Evolutionary conservation across 2,329 filamentous ascomycete genomes (phyloP).

Genomic region (Bipolaris oryzae): DNA sequence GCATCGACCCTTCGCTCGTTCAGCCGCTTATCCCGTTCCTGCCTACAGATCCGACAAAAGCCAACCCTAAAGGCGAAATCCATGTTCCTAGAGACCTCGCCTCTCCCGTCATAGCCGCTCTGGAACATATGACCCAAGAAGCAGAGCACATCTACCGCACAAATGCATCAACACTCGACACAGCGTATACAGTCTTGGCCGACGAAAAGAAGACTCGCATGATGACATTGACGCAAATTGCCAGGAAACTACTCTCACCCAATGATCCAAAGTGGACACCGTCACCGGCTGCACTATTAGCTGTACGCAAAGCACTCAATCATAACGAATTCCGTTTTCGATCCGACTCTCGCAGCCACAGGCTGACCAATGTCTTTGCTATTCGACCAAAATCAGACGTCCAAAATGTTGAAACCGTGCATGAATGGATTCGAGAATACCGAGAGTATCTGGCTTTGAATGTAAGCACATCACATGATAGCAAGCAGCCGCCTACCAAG

Average conservation of each 20-base stretch:
- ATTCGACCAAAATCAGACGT: slow-evolving; percentile 65
- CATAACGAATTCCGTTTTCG: slow-evolving; percentile 67
- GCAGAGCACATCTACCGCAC: slow-evolving; percentile 56
- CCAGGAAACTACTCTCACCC: slow-evolving; percentile 49
- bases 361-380: slow-evolving; percentile 65
- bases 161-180: slow-evolving; percentile 55
- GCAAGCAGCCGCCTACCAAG: slow-evolving; percentile 1
- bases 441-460: slow-evolving; percentile 53
- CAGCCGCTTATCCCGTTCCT: slow-evolving; percentile 58
- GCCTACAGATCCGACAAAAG: slow-evolving; percentile 48
- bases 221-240: slow-evolving; percentile 56
- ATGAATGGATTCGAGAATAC: slow-evolving; percentile 61
- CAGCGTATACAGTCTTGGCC: slow-evolving; percentile 56
- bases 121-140: slow-evolving; percentile 53
- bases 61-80: slow-evolving; percentile 39
- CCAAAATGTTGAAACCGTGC: slow-evolving; percentile 57
- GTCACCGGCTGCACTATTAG: slow-evolving; percentile 63
- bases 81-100: slow-evolving; percentile 55
- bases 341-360: slow-evolving; percentile 57
- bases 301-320: slow-evolving; percentile 69
- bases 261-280: slow-evolving; percentile 36
- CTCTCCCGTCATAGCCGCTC: slow-evolving; percentile 51
- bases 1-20: slow-evolving; percentile 54
- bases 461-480: slow-evolving; percentile 7
- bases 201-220: slow-evolving; percentile 53